These are phyloP conservation scores for Eimeria praecox DNA, from an alignment of 169 alveolate species.

Conservation along the genomic window DNA sequence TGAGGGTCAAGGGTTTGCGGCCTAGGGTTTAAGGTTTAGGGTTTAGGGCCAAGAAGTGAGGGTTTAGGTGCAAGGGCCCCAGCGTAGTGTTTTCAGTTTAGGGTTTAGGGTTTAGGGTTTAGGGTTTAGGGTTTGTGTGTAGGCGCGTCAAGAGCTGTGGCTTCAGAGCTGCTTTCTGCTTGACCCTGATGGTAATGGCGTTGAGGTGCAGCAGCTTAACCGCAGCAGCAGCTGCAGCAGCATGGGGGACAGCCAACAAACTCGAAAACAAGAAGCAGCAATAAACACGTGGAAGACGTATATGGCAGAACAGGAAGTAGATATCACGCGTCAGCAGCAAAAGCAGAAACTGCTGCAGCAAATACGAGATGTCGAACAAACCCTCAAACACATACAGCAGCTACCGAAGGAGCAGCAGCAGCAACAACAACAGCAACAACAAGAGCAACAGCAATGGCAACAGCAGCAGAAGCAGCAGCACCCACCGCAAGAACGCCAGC, in stretches of 20 bases:
- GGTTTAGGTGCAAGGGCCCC: background rate
- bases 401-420: constrained; percentile 64
- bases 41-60: background rate
- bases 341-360: constrained; percentile 73
- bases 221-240: constrained; percentile 8
- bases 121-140: background rate
- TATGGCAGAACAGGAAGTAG: constrained; percentile 77
- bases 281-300: constrained; percentile 73
- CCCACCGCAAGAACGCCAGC: background rate
- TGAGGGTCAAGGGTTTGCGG: too few relatives aligned
- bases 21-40: too few relatives aligned
- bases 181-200: constrained; percentile 80
- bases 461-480: constrained; percentile 35
- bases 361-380: background rate
- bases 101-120: background rate
- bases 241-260: background rate
- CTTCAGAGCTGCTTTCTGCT: constrained; percentile 44
- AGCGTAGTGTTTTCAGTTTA: background rate
- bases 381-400: background rate
- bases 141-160: constrained; percentile 81
- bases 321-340: constrained; percentile 43
- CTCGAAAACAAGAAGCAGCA: constrained; percentile 48
- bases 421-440: constrained; percentile 1
- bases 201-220: constrained; percentile 59
- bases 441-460: background rate